These are phyloP conservation scores for Trichothecium sympodiale DNA, from an alignment of 2,329 filamentous ascomycete genomes.

Conservation along the genomic window DNA sequence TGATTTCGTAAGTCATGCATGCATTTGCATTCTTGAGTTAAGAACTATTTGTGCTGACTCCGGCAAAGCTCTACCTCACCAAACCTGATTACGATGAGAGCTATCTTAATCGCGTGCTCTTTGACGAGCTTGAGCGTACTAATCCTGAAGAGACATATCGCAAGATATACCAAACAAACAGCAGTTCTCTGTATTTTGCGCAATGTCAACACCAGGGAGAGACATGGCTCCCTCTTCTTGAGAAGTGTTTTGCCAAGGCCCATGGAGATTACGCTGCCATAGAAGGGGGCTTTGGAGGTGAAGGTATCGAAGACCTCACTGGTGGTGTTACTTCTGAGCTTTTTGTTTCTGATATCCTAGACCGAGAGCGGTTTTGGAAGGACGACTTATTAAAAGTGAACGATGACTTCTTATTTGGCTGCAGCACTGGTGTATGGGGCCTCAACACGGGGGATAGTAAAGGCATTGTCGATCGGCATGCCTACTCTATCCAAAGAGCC, in stretches of 20 bases:
- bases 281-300: constrained; percentile 56
- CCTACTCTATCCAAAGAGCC: constrained; percentile 51
- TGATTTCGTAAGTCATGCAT: constrained; percentile 28
- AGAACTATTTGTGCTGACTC: neutral
- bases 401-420: constrained; percentile 62
- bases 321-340: constrained; percentile 59
- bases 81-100: constrained; percentile 52
- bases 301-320: constrained; percentile 48
- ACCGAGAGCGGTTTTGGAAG: constrained; percentile 52
- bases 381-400: constrained; percentile 71
- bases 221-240: constrained; percentile 68
- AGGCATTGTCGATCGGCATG: constrained; percentile 47
- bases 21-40: neutral
- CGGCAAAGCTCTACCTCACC: constrained; percentile 32
- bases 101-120: constrained; percentile 32
- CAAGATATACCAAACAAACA: constrained; percentile 62
- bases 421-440: constrained; percentile 33
- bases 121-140: constrained; percentile 32
- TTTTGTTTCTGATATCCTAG: constrained; percentile 56
- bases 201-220: constrained; percentile 66
- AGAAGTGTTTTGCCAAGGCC: constrained; percentile 73
- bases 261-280: constrained; percentile 71
- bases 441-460: constrained; percentile 29
- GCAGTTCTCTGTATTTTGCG: constrained; percentile 64
- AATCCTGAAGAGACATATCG: constrained; percentile 51